phyloP scores from a whole-genome alignment of 2,329 filamentous ascomycete species.

The Fusarium pseudoanthophilum region DNA sequence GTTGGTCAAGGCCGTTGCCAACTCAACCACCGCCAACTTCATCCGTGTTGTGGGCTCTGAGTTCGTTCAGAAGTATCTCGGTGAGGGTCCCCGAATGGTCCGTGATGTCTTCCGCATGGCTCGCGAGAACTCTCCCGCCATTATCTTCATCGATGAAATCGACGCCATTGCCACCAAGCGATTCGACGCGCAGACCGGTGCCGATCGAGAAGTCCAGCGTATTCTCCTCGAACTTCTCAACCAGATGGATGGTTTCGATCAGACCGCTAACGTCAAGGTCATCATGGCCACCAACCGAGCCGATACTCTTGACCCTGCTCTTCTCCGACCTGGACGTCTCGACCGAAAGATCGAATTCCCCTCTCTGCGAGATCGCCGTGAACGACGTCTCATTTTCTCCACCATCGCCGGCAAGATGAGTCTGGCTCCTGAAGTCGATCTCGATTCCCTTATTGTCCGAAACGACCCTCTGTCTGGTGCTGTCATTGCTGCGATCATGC shows the following conservation, averaged over 20 bases:
- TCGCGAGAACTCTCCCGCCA: conserved; percentile 95
- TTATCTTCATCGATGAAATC: conserved; percentile 99
- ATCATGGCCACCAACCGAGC: conserved; percentile 99
- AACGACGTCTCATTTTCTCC: conserved; percentile 94
- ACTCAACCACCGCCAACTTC: conserved; percentile 97
- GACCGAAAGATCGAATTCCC: conserved; percentile 99
- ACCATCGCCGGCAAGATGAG: conserved; percentile 99
- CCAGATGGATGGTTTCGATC: conserved; percentile 99
- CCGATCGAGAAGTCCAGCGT: conserved; percentile 97
- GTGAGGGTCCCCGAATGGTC: conserved; percentile 98
- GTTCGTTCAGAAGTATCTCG: conserved; percentile 98
- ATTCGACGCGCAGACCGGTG: conserved; percentile 98
- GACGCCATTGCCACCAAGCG: conserved; percentile 99
- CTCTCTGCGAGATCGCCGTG: conserved; percentile 90
- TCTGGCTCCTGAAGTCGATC: conserved; percentile 92
- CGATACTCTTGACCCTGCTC: conserved; percentile 93
- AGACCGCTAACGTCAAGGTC: conserved; percentile 98
- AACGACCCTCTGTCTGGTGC: conserved; percentile 96
- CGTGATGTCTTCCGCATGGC: conserved; percentile 99
- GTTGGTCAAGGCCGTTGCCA: conserved; percentile 97
- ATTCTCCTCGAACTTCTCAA: conserved; percentile 97
- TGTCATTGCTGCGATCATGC: conserved; percentile 98
- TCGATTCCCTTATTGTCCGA: conserved; percentile 94
- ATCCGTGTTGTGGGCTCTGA: conserved; percentile 98
- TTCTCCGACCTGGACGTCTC: conserved; percentile 92